Percentiles rank a stretch among this genome's conserved stretches.
Conservation (phyloP, 495 filamentous ascomycete species). For the Aspergillus leporis region DNA sequence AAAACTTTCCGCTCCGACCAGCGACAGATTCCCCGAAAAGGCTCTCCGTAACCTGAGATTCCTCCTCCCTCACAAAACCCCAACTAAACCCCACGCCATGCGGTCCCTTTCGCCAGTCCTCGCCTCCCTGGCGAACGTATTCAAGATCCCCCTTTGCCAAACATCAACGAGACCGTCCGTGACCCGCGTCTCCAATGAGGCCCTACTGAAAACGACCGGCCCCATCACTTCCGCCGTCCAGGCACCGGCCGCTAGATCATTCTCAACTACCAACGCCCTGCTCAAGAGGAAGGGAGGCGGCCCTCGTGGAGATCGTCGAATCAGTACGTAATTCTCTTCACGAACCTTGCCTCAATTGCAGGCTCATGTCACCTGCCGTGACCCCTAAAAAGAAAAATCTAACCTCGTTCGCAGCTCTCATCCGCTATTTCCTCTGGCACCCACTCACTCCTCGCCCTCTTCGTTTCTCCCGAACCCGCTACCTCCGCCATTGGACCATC, state of each 20-base stretch:
- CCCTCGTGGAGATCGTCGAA: constrained; percentile 36
- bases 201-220: constrained; percentile 22
- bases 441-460: constrained; percentile 73
- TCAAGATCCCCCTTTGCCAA: constrained; percentile 42
- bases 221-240: constrained; percentile 33
- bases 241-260: constrained; percentile 27
- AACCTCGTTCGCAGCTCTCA: constrained; percentile 39
- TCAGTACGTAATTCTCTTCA: constrained; percentile 43
- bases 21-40: constrained; percentile 3
- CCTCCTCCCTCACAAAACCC: constrained; percentile 18
- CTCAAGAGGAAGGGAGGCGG: constrained; percentile 33
- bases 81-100: constrained; percentile 32
- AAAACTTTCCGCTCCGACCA: constrained; percentile 34
- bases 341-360: not conserved
- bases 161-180: constrained; percentile 32
- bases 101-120: constrained; percentile 44
- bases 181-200: constrained; percentile 28
- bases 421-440: constrained; percentile 67
- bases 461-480: constrained; percentile 80
- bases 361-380: no score
- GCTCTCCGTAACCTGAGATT: constrained; percentile 6
- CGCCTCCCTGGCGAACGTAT: constrained; percentile 47
- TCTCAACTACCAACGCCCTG: constrained; percentile 45
- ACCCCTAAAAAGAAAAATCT: not conserved
- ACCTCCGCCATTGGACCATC: constrained; percentile 98